Percentiles rank a stretch among this genome's conserved stretches.
Conservation (phyloP, 495 filamentous ascomycete species). For the Schizothecium vesticola region DNA sequence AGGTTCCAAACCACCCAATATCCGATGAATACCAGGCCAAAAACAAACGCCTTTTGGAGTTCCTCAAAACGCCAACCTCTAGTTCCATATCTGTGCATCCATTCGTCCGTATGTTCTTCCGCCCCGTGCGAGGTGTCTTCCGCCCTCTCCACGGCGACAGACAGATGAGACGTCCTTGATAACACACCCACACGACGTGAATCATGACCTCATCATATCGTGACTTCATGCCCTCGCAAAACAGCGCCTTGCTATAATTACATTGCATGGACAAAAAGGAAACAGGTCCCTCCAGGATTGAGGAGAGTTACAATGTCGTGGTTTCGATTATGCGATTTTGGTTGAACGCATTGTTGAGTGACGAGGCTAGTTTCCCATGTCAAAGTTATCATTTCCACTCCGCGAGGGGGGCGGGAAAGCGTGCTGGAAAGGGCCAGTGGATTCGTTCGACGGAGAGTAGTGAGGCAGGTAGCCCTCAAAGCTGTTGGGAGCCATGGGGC, state of each 20-base stretch:
- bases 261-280: not conserved
- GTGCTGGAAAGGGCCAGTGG: not conserved
- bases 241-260: not conserved
- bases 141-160: not conserved
- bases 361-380: not conserved
- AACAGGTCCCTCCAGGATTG: not conserved
- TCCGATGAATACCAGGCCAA: not conserved
- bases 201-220: not conserved
- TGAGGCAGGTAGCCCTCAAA: not conserved
- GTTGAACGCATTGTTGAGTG: not conserved
- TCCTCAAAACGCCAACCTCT: not conserved
- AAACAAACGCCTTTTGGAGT: not conserved
- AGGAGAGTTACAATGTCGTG: not conserved
- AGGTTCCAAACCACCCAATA: not conserved
- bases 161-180: not conserved
- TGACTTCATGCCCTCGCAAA: not conserved
- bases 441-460: conserved; percentile 5
- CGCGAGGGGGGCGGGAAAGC: not conserved
- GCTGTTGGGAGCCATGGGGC: conserved; percentile 22
- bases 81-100: not conserved
- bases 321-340: not conserved
- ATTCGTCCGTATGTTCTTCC: not conserved
- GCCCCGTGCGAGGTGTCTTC: not conserved
- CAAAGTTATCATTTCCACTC: not conserved
- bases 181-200: not conserved